These are phyloP conservation scores for Coemansia sp. DNA, from an alignment of 192 early-diverging fungal species.

Conservation along the genomic window DNA sequence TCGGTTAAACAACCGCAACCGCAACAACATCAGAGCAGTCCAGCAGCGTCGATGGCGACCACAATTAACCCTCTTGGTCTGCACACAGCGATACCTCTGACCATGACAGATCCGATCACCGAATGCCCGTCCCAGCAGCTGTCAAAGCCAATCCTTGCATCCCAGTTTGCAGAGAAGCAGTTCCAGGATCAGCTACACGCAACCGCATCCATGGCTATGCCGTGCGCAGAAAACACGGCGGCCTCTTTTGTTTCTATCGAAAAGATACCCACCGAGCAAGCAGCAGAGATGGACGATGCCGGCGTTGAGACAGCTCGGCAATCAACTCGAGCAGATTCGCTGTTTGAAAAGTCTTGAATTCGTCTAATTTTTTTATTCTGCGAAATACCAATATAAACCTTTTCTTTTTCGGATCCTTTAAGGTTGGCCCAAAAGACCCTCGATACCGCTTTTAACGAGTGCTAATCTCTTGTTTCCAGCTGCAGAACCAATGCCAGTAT, in stretches of 20 bases:
- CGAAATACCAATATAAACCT: background rate
- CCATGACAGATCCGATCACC: background rate
- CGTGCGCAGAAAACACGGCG: background rate
- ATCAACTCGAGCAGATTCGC: background rate
- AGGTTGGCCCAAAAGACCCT: background rate
- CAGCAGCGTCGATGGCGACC: background rate
- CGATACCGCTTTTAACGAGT: background rate
- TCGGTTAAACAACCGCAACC: conserved; percentile 1
- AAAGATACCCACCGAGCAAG: conserved; percentile 3
- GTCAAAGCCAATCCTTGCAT: background rate
- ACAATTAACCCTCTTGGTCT: background rate
- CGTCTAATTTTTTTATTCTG: background rate
- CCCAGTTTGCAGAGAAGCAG: background rate
- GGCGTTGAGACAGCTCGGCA: background rate
- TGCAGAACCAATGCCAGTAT: background rate
- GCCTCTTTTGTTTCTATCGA: background rate
- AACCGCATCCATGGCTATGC: background rate
- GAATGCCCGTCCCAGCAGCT: background rate
- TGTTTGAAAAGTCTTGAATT: background rate
- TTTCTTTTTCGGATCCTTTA: background rate
- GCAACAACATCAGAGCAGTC: background rate
- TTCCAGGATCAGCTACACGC: background rate
- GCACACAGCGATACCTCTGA: background rate
- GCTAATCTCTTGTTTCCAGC: background rate
- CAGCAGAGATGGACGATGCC: background rate